Evolutionary conservation across 352 stramenopile genomes (phyloP), one percentile per base, ranked within the genome.

Genomic region (Elongisporangium anandrum): DNA sequence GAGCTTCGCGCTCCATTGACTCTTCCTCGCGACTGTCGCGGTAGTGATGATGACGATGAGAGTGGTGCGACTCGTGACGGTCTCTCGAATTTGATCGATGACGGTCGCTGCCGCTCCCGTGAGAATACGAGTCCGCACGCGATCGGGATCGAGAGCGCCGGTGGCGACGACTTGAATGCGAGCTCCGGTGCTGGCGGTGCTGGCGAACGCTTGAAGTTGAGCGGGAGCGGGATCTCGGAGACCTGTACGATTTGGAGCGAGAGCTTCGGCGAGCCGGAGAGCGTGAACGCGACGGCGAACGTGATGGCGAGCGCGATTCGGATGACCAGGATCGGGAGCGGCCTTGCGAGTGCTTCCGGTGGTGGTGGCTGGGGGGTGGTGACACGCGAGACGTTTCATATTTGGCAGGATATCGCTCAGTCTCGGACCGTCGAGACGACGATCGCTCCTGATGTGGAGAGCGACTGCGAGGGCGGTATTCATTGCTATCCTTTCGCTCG

Each of bases 201-300:
- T 41, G 9, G 13, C 29, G 29, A 41, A 41, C 29, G 29, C 29
- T 41, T 41, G 29, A 41, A 41, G 29, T 41, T 41, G 29, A 41
- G 29, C 29, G 29, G 13, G 29, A 41, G 29, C 39, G 49, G 16
- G 53, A 56, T 16, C 26, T 49, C 5, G 60, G 64, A 15, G 41
- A 55, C 19, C 50, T 59, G 34, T 51, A 29, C 17, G 59, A 64
- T 22, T 39, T 20, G 6, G 59, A 64, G 6, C 51, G 52, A 20
- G 62, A 64, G 1, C 29, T 41, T 13, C 29, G 29, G 29, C 20
- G 52, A 29, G 65, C 79, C 50, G 69, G 66, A 7, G 73, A 86
- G 9, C 59, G 61, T 2, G 66, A 75, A 2, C 68, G 64, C 24
- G 79, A 77, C 19, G 63, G 65, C 26, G 72, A 79, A 22, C 68